These are phyloP conservation scores for Suhomyces guaymorum DNA, from an alignment of 1,139 yeast genomes.

Conservation along the genomic window DNA sequence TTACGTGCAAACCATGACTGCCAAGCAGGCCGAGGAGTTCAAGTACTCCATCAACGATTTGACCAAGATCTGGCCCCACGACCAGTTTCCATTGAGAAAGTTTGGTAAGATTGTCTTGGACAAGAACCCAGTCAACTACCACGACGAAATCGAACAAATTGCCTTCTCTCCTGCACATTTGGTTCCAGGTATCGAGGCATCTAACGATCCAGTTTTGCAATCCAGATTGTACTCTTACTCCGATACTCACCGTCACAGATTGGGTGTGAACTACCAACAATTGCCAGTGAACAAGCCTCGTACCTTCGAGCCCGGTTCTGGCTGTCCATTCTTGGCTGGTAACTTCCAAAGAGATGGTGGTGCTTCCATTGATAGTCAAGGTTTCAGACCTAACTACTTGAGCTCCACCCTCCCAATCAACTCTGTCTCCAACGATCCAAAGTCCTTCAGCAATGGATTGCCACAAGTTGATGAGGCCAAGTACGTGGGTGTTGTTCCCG, in stretches of 20 bases:
- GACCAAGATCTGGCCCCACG: constrained; percentile 65
- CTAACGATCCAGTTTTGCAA: constrained; percentile 62
- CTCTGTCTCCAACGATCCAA: constrained; percentile 20
- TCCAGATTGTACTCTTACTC: constrained; percentile 59
- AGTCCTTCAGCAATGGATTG: constrained; percentile 20
- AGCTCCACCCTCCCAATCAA: constrained; percentile 24
- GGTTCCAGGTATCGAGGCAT: constrained; percentile 60
- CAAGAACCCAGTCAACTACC: constrained; percentile 57
- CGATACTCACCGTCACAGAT: constrained; percentile 63
- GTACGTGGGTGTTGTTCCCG: constrained; percentile 31
- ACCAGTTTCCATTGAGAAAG: constrained; percentile 57
- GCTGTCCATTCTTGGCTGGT: constrained; percentile 37
- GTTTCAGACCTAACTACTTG: constrained; percentile 35
- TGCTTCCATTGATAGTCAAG: constrained; percentile 23
- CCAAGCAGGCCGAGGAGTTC: constrained; percentile 58
- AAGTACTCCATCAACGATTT: constrained; percentile 69
- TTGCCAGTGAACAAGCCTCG: constrained; percentile 31
- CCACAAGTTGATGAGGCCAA: constrained; percentile 22
- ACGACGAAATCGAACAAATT: constrained; percentile 60
- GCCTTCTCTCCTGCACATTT: constrained; percentile 63
- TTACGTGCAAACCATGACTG: constrained; percentile 68
- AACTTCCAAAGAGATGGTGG: constrained; percentile 46
- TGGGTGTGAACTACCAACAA: constrained; percentile 34
- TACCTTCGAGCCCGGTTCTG: constrained; percentile 17
- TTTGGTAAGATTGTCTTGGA: constrained; percentile 56